Evolutionary conservation across 2,329 filamentous ascomycete species (phyloP), one percentile per base, ranked within the genome.

Genomic region (Penicillium sp.): DNA sequence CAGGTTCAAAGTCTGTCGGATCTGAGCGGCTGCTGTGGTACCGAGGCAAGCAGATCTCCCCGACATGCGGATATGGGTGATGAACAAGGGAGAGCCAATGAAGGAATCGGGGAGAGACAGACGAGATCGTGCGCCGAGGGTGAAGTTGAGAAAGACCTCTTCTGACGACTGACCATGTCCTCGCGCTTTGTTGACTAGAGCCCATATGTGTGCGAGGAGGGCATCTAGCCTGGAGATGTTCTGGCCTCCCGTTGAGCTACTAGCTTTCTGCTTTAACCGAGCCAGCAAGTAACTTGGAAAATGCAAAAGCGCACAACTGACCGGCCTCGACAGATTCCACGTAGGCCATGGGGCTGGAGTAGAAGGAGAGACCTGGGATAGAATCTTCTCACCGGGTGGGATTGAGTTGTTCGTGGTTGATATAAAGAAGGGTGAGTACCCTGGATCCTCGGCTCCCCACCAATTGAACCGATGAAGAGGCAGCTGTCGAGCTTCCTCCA

Each of bases 391-490:
- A 12, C 12, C 13, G 13, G 35, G 35, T 12, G 28, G 41, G 18
- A 5, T 35, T 29, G 26, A 43, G 28, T 13, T 25, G 24, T 29
- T 29, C 40, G 3, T 34, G 8, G 32, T 34, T 34, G 40, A 26
- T 3, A 29, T 13, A 26, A 28, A n/a, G 8, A 35, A 18, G 11
- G 41, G 41, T 29, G 12, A 43, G 24, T 12, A 24, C 3, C 29
- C n/a, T 25, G 12, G 9, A 12, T 43, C 41, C 13, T 12, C 29
- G 9, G 29, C 9, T n/a, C 12, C 24, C 41, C 41, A 43, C 41
- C 41, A 43, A 18, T 43, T 24, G 41, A 18, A 43, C 5, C 41
- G 41, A 33, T 43, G 41, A 24, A 43, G 33, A 35, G 41, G 41
- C 8, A 43, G 41, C 4, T 27, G 9, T 4, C 9, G n/a, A 37